Base-by-base conservation (phyloP, 2,329 filamentous ascomycete species). In the Paracamarosporium sp. region DNA sequence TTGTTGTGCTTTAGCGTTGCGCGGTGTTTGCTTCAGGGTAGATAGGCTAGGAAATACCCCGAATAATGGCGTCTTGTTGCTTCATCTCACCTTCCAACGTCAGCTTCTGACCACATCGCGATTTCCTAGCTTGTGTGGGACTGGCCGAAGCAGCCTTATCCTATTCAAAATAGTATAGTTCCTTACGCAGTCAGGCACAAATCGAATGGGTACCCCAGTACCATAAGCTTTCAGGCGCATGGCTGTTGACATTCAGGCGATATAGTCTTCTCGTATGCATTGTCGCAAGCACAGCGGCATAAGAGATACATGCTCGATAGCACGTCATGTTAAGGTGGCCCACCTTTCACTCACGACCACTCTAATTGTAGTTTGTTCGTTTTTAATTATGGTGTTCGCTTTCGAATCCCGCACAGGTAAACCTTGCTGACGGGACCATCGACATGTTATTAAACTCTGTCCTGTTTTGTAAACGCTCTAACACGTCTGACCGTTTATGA, bases 11-110 rank as follows among this genome's bases (percentile, higher is more conserved):
- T 45, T 28, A 43, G 40, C 41, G 30, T 38, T 33, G 33, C 22
- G 22, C 38, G 17, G 15, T 45, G 27, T 45, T 53, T 50, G 17
- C 28, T 48, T 47, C 25, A 45, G 47, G 45, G 52, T 47, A 51
- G 31, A 20, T 44, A 50, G 56, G 50, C 56, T 54, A 54, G 53
- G 55, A 52, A 58, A 62, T 59, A 62, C 60, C 60, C 60, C 46
- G 28, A 59, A 52, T 61, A 52, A 45, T 53, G 24, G 46, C 48
- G 44, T 50, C 28, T 41, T 31, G 24, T 46, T 46, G 43, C 15
- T 46, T 46, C 40, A 40, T 13, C 8, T 51, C 38, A 13, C 46
- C 25, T 12, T 11, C 36, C 25, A 33, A 4, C 9, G 13, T 24
- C 11, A 7, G n/a, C 11, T 27, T n/a, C 33, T n/a, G 30, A 48